Conservation (phyloP, 345 rosid species). For the Linum trigynum region DNA sequence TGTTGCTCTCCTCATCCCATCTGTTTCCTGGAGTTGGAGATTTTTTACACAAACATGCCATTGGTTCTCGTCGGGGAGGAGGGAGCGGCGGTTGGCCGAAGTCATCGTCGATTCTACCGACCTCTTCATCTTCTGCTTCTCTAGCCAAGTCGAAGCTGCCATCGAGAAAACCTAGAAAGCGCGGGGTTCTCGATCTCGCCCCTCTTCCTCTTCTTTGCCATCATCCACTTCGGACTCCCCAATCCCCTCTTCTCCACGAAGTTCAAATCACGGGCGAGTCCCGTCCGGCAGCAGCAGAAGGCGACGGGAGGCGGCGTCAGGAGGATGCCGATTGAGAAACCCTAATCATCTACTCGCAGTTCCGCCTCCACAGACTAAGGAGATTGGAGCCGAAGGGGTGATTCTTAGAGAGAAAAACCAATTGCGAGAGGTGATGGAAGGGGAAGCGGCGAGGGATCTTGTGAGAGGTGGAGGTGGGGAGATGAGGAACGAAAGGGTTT, state of each 20-base stretch:
- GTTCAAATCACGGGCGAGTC: constrained; percentile 31
- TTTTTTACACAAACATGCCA: constrained; percentile 38
- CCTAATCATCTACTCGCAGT: too few relatives aligned
- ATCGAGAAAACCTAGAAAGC: constrained; percentile 56
- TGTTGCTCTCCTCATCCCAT: neutral
- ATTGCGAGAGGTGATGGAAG: too few relatives aligned
- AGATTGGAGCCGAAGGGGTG: too few relatives aligned
- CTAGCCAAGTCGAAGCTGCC: constrained; percentile 42
- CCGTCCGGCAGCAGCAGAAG: constrained; percentile 29
- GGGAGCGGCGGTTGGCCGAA: constrained; percentile 30
- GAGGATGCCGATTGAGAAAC: constrained; percentile 3
- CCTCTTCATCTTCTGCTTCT: constrained; percentile 23
- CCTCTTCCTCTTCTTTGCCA: constrained; percentile 57
- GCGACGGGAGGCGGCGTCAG: constrained; percentile 1
- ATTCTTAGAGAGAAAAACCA: too few relatives aligned
- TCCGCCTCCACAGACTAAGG: too few relatives aligned
- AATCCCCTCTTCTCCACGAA: constrained; percentile 48
- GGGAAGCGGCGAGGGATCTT: too few relatives aligned
- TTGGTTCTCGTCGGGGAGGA: constrained; percentile 51
- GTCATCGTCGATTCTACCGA: constrained; percentile 43
- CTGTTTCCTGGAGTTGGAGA: neutral
- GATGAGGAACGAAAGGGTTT: too few relatives aligned
- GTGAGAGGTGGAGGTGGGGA: too few relatives aligned
- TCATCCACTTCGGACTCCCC: constrained; percentile 69
- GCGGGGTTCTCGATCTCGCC: constrained; percentile 50